Evolutionary conservation across 106 monocot genomes (phyloP).

Genomic region (Allium cepa): DNA sequence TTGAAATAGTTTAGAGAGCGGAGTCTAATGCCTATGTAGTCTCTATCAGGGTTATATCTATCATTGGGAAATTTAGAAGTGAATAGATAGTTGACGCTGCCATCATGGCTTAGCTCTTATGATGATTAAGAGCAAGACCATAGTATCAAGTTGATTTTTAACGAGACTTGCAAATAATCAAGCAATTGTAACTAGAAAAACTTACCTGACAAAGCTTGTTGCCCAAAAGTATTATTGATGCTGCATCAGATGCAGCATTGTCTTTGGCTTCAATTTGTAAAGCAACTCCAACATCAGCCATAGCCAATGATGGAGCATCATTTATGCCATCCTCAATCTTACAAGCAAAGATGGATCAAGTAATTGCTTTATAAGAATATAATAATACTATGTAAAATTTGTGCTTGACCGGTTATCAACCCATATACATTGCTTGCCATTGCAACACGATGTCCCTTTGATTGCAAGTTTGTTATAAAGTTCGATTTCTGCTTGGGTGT

Average conservation of each 20-base stretch:
- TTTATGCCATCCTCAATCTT: constrained; percentile 99
- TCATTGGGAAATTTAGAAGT: too few relatives aligned
- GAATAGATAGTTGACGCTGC: too few relatives aligned
- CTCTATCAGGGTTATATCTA: too few relatives aligned
- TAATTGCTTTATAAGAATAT: constrained; percentile 1
- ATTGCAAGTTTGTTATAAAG: constrained; percentile 58
- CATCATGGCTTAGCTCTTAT: too few relatives aligned
- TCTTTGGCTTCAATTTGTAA: constrained; percentile 87
- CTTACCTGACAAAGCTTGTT: constrained; percentile 88
- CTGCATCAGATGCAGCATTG: constrained; percentile 95
- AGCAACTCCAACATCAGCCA: constrained; percentile 93
- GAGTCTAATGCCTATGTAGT: too few relatives aligned
- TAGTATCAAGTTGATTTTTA: background rate
- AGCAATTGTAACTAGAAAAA: background rate
- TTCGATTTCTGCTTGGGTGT: constrained; percentile 73
- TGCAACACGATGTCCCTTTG: constrained; percentile 64
- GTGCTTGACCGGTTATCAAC: background rate
- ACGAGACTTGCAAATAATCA: background rate
- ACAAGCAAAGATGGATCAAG: background rate
- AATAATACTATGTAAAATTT: background rate
- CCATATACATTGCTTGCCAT: constrained; percentile 51
- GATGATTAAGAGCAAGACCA: too few relatives aligned
- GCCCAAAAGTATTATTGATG: constrained; percentile 90
- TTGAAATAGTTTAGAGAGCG: too few relatives aligned
- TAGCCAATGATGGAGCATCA: constrained; percentile 92